phyloP scores from a whole-genome alignment of 768 basidiomycete genomes.

The Daedaleopsis nitida region DNA sequence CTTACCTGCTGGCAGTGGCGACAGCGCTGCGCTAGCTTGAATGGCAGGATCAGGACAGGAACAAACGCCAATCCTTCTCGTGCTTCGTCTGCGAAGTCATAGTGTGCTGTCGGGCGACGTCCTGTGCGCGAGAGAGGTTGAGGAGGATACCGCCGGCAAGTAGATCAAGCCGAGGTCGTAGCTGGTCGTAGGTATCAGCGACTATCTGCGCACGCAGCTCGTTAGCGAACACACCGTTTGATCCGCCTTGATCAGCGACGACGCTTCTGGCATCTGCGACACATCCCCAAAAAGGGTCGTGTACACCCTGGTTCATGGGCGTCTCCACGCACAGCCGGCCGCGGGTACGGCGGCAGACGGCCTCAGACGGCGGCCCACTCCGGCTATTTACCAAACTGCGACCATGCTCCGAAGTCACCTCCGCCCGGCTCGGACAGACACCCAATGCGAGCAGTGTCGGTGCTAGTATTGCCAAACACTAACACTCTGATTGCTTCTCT shows the following conservation, averaged over 20 bases:
- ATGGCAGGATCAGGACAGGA: background rate
- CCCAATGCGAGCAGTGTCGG: background rate
- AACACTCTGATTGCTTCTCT: background rate
- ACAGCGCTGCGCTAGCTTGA: background rate
- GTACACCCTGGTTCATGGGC: background rate
- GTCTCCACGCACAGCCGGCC: background rate
- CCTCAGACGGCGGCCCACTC: background rate
- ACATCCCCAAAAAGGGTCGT: background rate
- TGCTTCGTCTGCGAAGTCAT: background rate
- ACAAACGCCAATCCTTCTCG: background rate
- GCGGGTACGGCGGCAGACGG: background rate
- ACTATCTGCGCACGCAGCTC: slow-evolving; percentile 17
- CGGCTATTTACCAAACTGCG: background rate
- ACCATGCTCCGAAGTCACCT: background rate
- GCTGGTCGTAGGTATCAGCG: slow-evolving; percentile 6
- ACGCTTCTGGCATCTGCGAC: slow-evolving; percentile 10
- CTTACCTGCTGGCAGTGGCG: background rate
- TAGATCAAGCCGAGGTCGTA: too few relatives aligned
- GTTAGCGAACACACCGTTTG: slow-evolving; percentile 13
- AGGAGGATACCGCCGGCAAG: background rate
- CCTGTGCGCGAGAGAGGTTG: background rate
- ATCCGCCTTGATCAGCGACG: slow-evolving; percentile 18
- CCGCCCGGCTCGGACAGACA: background rate
- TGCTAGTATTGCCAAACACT: background rate
- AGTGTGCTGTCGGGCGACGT: background rate